Evolutionary conservation across 495 filamentous ascomycete species (phyloP), one percentile per base, ranked within the genome.

Genomic region (Penicillium verhagenii): DNA sequence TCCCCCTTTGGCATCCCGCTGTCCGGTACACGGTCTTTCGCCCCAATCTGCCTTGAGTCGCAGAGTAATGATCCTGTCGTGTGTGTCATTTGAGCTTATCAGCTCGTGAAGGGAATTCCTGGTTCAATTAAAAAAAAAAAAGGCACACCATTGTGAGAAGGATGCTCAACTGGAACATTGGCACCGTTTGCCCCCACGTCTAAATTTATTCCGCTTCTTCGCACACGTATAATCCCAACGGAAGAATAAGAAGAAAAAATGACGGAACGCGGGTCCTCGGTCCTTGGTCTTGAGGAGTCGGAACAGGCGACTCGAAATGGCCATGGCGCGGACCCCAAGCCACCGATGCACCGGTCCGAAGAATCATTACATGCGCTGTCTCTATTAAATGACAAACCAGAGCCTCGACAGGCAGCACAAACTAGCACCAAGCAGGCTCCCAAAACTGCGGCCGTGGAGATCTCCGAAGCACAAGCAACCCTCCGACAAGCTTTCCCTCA

Each of bases 401-500:
- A 69, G n/a, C 13, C 47, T 26, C 53, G 54, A 43, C 61, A 60
- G 26, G 37, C 59, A 21, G 48, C 62, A 43, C 61, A 60, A 31
- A 44, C 59, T 23, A 50, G 61, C 43, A 67, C 61, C 16, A 72
- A 68, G 40, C 66, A 66, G 13, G 61, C 67, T 4, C 61, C 57
- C 35, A 69, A 70, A 64, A 52, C 60, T 9, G 51, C 54, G 0
- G 50, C 57, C 4, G 56, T 49, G 18, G 72, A 74, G 20, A 48
- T 67, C 7, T 44, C 64, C 24, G 74, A 74, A 20, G 65, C 68
- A 16, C 64, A 72, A 47, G 47, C 71, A 8, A 55, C 69, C 31
- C 63, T 75, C 42, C 75, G 73, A 44, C 75, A 76, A 47, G 58
- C 70, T 3, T 74, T 72, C 29, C 60, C 68, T 39, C 67, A 75